Percentiles rank a stretch among this genome's conserved stretches.
These are phyloP conservation scores for Paraglomus brasilianum DNA, from an alignment of 192 early-diverging fungal species.

Conservation along the genomic window DNA sequence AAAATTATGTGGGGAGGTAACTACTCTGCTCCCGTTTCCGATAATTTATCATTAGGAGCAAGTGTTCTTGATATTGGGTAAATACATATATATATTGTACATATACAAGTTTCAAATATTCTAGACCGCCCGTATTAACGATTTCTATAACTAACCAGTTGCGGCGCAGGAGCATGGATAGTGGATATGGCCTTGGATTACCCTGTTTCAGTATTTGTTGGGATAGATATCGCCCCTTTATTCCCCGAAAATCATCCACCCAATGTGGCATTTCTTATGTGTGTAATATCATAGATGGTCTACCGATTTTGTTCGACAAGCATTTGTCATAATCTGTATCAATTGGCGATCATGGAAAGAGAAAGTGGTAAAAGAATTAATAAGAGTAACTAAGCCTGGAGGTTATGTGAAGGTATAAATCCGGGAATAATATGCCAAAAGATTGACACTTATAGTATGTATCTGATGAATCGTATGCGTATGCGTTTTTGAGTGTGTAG, in stretches of 20 bases:
- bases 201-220: neutral
- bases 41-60: neutral
- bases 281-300: neutral
- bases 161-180: neutral
- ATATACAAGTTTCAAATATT: too few species aligned
- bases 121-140: too few species aligned
- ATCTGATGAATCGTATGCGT: too few species aligned
- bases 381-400: too few species aligned
- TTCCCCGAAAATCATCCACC: neutral
- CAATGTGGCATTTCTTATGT: constrained; percentile 21
- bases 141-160: neutral
- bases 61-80: constrained; percentile 21
- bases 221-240: neutral
- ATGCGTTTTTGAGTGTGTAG: too few species aligned
- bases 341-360: too few species aligned
- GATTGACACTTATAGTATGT: too few species aligned
- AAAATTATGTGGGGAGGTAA: neutral
- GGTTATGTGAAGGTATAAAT: too few species aligned
- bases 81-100: too few species aligned
- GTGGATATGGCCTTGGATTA: constrained; percentile 6
- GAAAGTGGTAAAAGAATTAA: too few species aligned
- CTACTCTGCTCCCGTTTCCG: constrained; percentile 1
- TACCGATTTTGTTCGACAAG: constrained; percentile 24
- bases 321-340: too few species aligned
- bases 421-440: too few species aligned